Evolutionary conservation across 352 stramenopile genomes (phyloP), one percentile per base, ranked within the genome.

Genomic region (Pythium dissimile): DNA sequence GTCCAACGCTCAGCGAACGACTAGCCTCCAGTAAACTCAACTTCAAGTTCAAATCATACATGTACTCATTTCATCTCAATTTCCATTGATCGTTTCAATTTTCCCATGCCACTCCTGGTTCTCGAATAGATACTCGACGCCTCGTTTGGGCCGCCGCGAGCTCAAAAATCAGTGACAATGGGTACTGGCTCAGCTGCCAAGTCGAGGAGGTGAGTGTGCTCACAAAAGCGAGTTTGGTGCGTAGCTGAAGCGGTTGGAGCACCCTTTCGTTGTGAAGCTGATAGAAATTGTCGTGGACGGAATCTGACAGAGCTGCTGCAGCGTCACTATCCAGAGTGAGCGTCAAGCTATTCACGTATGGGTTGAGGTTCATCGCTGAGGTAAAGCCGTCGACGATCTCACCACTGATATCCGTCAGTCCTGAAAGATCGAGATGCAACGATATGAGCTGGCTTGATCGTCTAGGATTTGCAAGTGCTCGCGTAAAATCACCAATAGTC

Each of bases 281-380:
- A 27, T 51, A 49, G 10, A 62, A 62, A 0, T 46, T 45, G 28
- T 62, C 54, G 21, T 62, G 46, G 34, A 51, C 45, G 11, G 16
- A 27, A 28, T 62, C 54, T 3, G 45, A 45, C 2, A 62, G 27
- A 16, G 46, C 35, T 5, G 45, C 54, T 5, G 46, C 54, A 1
- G 54, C 54, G 3, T 62, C 54, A 10, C n/a, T 18, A n/a, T 62
- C 54, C n/a, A 62, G 54, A 8, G 44, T 52, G 15, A 62, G 27
- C 0, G 18, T 62, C 18, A 62, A 8, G 7, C 27, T 35, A 8
- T 15, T 27, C 11, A 62, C 1, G 28, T 47, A 50, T 18, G 18
- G 5, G 11, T 62, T 62, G 20, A 24, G 21, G 16, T 21, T 34
- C 12, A 62, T 5, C 4, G 54, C 54, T 2, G 44, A 26, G 16